Evolutionary conservation across 768 basidiomycete species (phyloP), one percentile per base, ranked within the genome.

Genomic region (Termitomyces sp.): DNA sequence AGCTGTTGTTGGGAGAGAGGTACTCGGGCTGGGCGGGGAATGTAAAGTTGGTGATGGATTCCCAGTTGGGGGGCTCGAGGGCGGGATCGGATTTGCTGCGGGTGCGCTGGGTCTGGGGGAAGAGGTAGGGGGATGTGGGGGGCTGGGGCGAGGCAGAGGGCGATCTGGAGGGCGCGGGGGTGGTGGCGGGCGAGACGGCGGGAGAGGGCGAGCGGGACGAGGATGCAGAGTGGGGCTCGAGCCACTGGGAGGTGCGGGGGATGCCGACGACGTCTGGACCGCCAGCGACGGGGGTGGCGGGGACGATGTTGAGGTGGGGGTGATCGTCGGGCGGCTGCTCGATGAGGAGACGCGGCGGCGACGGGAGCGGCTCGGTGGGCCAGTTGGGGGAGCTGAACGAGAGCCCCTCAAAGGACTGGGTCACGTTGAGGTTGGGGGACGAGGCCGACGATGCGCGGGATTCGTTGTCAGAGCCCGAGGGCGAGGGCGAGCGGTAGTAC

Each of bases 261-360:
- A 50, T 66, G 55, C 77, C 75, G 10, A 71, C 69, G 35, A 72
- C 72, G 25, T 72, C 76, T 33, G 73, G 83, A 20, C 82, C 84
- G 41, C 84, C 85, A 56, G 80, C 81, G 52, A 93, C 77, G 7
- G 91, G 91, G 3, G 91, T 93, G 20, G 90, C 88, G 39, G 91
- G 91, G 7, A 91, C 89, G 57, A 93, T 85, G 64, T 90, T 83
- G 56, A 93, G 77, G 49, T 79, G 80, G 0, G 87, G 89, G 0
- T 86, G 83, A 16, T 71, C 69, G 52, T 71, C 68, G 27, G 73
- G 56, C 6, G 31, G 18, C 23, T 56, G 58, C 40, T 85, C 83
- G 1, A 84, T 76, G 22, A 77, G 66, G 31, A 82, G 68, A 2
- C 76, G 69, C 10, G 83, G 79, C 3, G 90, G 90, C 0, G 86